These are phyloP conservation scores for Porcisia deanei DNA, from an alignment of 208 protist species.

Conservation along the genomic window DNA sequence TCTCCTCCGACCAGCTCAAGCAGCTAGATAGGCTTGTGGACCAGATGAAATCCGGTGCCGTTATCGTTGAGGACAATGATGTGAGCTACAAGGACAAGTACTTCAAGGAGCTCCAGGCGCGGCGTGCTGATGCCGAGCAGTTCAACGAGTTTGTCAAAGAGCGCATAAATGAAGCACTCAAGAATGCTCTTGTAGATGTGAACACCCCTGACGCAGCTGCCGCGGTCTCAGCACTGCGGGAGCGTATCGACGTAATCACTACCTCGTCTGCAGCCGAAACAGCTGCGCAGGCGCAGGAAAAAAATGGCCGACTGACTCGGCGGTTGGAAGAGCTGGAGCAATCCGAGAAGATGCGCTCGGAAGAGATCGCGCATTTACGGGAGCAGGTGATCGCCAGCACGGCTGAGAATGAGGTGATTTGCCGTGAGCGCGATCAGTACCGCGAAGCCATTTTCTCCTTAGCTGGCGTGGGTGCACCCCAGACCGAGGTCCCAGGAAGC, in stretches of 20 bases:
- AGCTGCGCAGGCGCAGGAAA: constrained; percentile 26
- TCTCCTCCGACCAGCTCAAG: constrained; percentile 80
- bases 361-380: constrained; percentile 45
- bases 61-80: constrained; percentile 67
- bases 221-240: constrained; percentile 52
- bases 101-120: constrained; percentile 63
- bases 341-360: constrained; percentile 53
- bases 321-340: constrained; percentile 70
- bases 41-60: constrained; percentile 73
- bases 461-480: constrained; percentile 15
- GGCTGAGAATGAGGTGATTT: constrained; percentile 60
- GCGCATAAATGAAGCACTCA: constrained; percentile 67
- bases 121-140: constrained; percentile 65
- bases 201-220: constrained; percentile 37
- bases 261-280: constrained; percentile 19
- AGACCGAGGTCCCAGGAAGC: neutral
- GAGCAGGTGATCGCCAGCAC: constrained; percentile 58
- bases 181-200: constrained; percentile 52
- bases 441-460: constrained; percentile 71
- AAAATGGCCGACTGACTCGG: constrained; percentile 40
- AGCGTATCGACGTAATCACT: constrained; percentile 69
- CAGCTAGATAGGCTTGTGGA: constrained; percentile 84
- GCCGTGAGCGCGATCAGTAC: constrained; percentile 80
- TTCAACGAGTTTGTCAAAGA: constrained; percentile 81
- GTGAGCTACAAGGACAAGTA: constrained; percentile 82